These are phyloP conservation scores for Coniochaeta sp. DNA, from an alignment of 2,329 filamentous ascomycete genomes.

Conservation along the genomic window DNA sequence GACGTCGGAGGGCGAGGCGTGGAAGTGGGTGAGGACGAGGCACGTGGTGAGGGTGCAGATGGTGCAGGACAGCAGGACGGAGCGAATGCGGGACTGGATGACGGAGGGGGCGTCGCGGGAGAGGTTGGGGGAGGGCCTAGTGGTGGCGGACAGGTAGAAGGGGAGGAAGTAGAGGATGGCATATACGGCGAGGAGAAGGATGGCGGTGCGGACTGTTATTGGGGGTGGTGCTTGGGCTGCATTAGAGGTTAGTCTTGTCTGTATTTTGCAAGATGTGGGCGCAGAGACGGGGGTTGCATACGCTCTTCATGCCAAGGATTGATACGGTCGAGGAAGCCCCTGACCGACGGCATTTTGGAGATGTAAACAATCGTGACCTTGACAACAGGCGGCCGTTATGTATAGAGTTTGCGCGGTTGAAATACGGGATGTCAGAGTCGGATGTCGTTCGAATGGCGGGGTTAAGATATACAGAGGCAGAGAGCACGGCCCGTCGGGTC, in stretches of 20 bases:
- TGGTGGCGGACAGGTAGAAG: constrained; percentile 76
- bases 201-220: constrained; percentile 30
- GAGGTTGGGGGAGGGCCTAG: constrained; percentile 70
- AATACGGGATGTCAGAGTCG: background rate
- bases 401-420: background rate
- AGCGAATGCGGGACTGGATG: constrained; percentile 77
- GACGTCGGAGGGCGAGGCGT: constrained; percentile 42
- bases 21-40: constrained; percentile 52
- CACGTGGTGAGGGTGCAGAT: constrained; percentile 61
- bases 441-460: background rate
- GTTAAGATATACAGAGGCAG: background rate
- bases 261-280: background rate
- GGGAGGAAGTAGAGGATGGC: constrained; percentile 86
- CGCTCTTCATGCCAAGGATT: constrained; percentile 4
- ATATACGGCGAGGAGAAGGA: constrained; percentile 48
- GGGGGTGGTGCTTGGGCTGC: constrained; percentile 22
- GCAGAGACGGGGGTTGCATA: background rate
- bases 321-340: constrained; percentile 14
- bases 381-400: background rate
- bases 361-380: background rate
- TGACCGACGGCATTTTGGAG: constrained; percentile 12
- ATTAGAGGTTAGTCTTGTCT: constrained; percentile 1
- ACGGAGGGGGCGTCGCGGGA: constrained; percentile 84
- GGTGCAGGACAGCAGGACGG: constrained; percentile 69
- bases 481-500: background rate